A percentile compares a stretch with the other conserved stretches of the same genome.
Conservation (phyloP, 2,329 filamentous ascomycete genomes). For the Sporothrix globosa region DNA sequence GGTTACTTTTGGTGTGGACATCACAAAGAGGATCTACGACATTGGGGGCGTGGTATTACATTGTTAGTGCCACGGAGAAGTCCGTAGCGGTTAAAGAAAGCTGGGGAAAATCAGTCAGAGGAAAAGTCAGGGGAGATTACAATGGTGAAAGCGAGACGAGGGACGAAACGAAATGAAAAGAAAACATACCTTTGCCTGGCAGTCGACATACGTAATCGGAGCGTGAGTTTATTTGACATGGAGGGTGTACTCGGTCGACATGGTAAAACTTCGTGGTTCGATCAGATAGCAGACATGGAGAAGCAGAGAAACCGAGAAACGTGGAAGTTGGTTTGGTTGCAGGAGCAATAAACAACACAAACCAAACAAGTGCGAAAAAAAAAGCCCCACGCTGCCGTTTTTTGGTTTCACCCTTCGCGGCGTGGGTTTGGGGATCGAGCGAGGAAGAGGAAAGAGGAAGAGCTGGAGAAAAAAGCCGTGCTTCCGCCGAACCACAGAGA, state of each 20-base stretch:
- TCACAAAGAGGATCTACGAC: not conserved
- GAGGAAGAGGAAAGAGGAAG: not conserved
- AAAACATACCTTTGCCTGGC: not conserved
- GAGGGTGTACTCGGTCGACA: not conserved
- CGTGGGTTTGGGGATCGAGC: not conserved
- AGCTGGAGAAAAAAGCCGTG: not conserved
- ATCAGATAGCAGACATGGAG: not conserved
- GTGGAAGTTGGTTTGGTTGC: not conserved
- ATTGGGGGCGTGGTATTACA: not conserved
- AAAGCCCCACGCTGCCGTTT: conserved; percentile 14
- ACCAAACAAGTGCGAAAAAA: not conserved
- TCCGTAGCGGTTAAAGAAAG: conserved; percentile 29
- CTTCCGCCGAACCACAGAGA: too few species aligned
- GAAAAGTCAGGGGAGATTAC: not conserved
- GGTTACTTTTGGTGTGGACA: not conserved
- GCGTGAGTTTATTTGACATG: not conserved
- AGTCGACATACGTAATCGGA: not conserved
- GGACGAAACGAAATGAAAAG: not conserved
- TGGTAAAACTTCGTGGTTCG: not conserved
- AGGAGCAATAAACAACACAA: not conserved
- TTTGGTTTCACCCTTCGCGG: not conserved
- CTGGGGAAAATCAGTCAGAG: conserved; percentile 13
- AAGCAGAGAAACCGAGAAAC: not conserved
- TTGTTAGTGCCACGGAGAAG: conserved; percentile 25
- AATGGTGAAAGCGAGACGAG: not conserved